Percentiles rank a stretch among this genome's conserved stretches.
These are phyloP conservation scores for Ramaria sp. DNA, from an alignment of 768 basidiomycete genomes.

Conservation along the genomic window DNA sequence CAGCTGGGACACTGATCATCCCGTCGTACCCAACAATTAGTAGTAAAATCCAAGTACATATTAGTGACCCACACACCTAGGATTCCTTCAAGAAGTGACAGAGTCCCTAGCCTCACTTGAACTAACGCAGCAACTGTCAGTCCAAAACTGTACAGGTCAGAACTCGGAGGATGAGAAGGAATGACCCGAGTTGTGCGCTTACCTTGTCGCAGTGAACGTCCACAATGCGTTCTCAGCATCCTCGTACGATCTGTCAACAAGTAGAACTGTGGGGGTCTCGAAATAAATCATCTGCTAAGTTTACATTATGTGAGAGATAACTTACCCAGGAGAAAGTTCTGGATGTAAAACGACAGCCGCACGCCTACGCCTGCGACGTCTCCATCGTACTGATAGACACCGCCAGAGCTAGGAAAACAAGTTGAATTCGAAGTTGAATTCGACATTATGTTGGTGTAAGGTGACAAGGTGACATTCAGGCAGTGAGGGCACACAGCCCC, in stretches of 20 bases:
- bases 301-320: constrained; percentile 14
- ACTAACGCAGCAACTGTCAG: constrained; percentile 28
- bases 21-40: not conserved
- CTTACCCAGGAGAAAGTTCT: constrained; percentile 21
- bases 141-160: constrained; percentile 18
- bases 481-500: no score
- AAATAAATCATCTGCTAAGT: not conserved
- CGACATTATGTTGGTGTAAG: no score
- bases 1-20: not conserved
- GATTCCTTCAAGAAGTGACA: constrained; percentile 30
- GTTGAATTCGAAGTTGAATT: no score
- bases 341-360: constrained; percentile 23
- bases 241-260: constrained; percentile 24
- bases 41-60: constrained; percentile 24
- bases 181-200: not conserved
- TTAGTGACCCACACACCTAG: constrained; percentile 24
- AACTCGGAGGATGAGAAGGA: not conserved
- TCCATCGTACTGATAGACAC: not conserved
- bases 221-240: constrained; percentile 28
- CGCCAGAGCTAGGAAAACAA: no score
- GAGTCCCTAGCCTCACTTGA: constrained; percentile 15
- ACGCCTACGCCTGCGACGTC: constrained; percentile 29
- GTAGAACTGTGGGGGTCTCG: constrained; percentile 20
- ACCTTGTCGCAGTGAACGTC: constrained; percentile 31
- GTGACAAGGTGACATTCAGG: no score